Evolutionary conservation across 2,329 filamentous ascomycete species (phyloP).

Genomic region (Rhexocercosporidium sp.): DNA sequence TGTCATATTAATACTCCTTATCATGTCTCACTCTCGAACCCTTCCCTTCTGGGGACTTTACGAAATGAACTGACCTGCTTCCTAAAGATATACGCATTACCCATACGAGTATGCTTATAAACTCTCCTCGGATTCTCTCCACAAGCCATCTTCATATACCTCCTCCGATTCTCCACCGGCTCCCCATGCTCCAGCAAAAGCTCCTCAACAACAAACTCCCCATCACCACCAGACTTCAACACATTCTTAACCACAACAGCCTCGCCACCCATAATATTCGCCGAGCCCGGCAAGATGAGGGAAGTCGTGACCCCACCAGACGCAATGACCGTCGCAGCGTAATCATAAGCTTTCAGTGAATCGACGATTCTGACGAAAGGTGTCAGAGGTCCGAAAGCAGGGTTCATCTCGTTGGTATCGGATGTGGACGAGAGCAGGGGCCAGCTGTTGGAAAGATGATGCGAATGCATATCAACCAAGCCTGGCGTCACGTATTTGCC

Average conservation of each 20-base stretch:
- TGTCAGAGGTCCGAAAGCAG: conserved; percentile 44
- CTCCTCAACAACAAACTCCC: conserved; percentile 49
- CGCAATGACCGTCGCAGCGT: conserved; percentile 45
- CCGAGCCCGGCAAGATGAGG: conserved; percentile 51
- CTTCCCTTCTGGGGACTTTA: not conserved
- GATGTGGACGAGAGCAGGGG: conserved; percentile 41
- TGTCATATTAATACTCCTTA: not conserved
- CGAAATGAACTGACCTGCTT: conserved; percentile 31
- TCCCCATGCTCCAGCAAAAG: conserved; percentile 49
- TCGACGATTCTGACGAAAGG: conserved; percentile 48
- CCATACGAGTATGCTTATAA: conserved; percentile 49
- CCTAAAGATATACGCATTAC: conserved; percentile 47
- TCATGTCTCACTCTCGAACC: not conserved
- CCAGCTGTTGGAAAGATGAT: conserved; percentile 46
- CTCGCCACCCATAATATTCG: conserved; percentile 53
- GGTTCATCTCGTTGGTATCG: conserved; percentile 47
- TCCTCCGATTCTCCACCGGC: conserved; percentile 39
- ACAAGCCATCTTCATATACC: conserved; percentile 53
- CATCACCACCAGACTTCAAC: conserved; percentile 42
- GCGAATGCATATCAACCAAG: conserved; percentile 53
- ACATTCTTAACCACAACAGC: conserved; percentile 50
- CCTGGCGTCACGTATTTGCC: conserved; percentile 51
- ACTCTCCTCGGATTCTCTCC: conserved; percentile 50
- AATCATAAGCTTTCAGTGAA: conserved; percentile 49
- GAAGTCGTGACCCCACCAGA: conserved; percentile 53